phyloP scores from a whole-genome alignment of 805 yeast species.

The Kuraishia floccosa region DNA sequence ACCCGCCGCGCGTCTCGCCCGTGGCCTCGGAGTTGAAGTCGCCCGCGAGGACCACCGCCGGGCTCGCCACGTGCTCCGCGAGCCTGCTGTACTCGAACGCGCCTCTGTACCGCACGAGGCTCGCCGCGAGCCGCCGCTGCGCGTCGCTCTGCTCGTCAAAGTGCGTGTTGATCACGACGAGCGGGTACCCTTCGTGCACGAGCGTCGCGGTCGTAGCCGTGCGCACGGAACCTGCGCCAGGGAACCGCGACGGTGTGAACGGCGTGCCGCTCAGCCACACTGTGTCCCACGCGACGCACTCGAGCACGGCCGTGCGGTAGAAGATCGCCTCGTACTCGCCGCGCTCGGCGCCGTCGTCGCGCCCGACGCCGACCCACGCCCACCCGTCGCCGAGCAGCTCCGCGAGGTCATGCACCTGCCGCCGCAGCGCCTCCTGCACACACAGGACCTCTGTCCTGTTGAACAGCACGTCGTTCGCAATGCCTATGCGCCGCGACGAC shows the following conservation, averaged over 20 bases:
- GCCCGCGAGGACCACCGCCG: constrained; percentile 36
- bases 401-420: constrained; percentile 33
- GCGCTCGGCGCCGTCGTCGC: constrained; percentile 35
- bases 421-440: constrained; percentile 35
- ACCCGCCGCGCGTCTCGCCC: constrained; percentile 25
- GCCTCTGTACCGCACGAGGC: constrained; percentile 24
- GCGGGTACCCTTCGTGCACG: constrained; percentile 16
- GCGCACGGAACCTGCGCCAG: constrained; percentile 28
- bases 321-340: constrained; percentile 45
- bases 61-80: constrained; percentile 17
- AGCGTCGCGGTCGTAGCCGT: constrained; percentile 26
- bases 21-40: constrained; percentile 42
- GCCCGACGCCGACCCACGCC: constrained; percentile 37
- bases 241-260: constrained; percentile 30
- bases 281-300: constrained; percentile 26
- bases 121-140: constrained; percentile 34
- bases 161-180: constrained; percentile 34
- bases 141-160: constrained; percentile 34
- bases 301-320: constrained; percentile 24
- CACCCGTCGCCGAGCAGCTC: constrained; percentile 13
- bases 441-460: constrained; percentile 22
- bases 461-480: constrained; percentile 21
- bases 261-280: constrained; percentile 48
- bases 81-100: constrained; percentile 27
- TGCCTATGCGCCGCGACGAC: constrained; percentile 21